A percentile compares a stretch with the other conserved stretches of the same genome.
These are phyloP conservation scores for Hortaea werneckii DNA, from an alignment of 2,329 filamentous ascomycete genomes.

Conservation along the genomic window DNA sequence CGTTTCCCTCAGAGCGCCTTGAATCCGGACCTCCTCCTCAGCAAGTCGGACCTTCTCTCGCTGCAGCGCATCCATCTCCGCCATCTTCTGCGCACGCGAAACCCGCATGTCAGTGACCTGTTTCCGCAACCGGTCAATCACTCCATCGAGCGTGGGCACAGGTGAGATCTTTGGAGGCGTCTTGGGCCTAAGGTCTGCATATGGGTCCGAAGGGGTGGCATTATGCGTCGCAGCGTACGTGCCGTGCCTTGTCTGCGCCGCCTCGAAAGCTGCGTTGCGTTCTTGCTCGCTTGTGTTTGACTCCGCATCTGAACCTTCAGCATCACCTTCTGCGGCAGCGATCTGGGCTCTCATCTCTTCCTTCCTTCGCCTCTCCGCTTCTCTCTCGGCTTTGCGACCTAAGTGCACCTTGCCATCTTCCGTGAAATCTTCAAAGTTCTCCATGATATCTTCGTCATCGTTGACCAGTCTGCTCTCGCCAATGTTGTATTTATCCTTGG, in stretches of 20 bases:
- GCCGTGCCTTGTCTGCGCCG: conserved; percentile 75
- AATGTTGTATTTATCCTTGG: conserved; percentile 48
- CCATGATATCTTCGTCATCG: conserved; percentile 79
- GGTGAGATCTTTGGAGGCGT: conserved; percentile 67
- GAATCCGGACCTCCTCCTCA: conserved; percentile 66
- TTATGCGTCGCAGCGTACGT: conserved; percentile 47
- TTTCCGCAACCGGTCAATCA: conserved; percentile 53
- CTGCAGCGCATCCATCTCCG: conserved; percentile 55
- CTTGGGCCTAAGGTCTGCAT: conserved; percentile 35
- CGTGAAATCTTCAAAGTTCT: conserved; percentile 79
- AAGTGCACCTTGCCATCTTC: conserved; percentile 65
- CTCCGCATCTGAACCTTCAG: conserved; percentile 45
- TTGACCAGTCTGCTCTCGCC: conserved; percentile 60
- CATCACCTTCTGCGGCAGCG: conserved; percentile 48
- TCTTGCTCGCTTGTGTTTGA: conserved; percentile 46
- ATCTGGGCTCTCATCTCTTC: conserved; percentile 71
- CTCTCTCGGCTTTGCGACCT: conserved; percentile 67
- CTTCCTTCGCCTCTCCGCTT: conserved; percentile 55
- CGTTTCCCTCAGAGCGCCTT: conserved; percentile 68
- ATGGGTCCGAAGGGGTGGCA: conserved; percentile 7
- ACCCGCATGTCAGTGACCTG: conserved; percentile 54
- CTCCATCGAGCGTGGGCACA: conserved; percentile 61
- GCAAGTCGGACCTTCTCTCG: conserved; percentile 59
- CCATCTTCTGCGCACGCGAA: conserved; percentile 47
- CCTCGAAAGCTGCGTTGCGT: conserved; percentile 71